Evolutionary conservation across 2,329 filamentous ascomycete species (phyloP).

Genomic region (Huntiella moniliformis): DNA sequence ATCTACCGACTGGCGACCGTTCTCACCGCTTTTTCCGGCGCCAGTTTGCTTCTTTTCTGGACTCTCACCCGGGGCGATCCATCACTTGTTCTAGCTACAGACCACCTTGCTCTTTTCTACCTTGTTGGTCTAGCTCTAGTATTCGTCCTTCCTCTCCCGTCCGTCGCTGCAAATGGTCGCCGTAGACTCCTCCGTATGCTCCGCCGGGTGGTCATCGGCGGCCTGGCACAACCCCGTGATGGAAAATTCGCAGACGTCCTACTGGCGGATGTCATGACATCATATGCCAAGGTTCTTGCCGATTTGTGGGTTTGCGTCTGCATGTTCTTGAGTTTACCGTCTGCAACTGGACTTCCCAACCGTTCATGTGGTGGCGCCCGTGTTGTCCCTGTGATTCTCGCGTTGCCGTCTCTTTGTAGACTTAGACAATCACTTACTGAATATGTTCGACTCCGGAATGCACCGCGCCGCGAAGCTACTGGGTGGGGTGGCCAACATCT

Average conservation of each 20-base stretch:
- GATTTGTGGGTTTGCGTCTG: constrained; percentile 78
- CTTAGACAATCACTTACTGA: constrained; percentile 85
- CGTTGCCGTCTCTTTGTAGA: constrained; percentile 66
- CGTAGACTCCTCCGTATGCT: constrained; percentile 58
- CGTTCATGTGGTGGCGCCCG: constrained; percentile 62
- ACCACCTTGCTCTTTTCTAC: constrained; percentile 73
- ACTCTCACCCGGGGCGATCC: constrained; percentile 51
- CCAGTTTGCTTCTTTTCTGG: constrained; percentile 74
- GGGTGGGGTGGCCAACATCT: constrained; percentile 75
- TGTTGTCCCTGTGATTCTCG: constrained; percentile 69
- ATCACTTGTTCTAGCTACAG: constrained; percentile 53
- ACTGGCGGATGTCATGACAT: constrained; percentile 75
- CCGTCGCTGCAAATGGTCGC: constrained; percentile 50
- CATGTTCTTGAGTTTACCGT: constrained; percentile 61
- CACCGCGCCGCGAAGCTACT: constrained; percentile 32
- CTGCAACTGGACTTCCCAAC: constrained; percentile 64
- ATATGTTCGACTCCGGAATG: constrained; percentile 50
- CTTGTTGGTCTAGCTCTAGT: constrained; percentile 52
- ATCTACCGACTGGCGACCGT: constrained; percentile 71
- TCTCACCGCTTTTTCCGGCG: constrained; percentile 49
- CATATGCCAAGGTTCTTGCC: constrained; percentile 79
- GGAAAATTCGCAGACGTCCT: constrained; percentile 91
- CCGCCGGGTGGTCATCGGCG: constrained; percentile 63
- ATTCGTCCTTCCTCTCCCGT: constrained; percentile 54
- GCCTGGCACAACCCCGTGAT: constrained; percentile 67